phyloP scores from a whole-genome alignment of 371 early-diverging fungal genomes.

The Zychaea mexicana region DNA sequence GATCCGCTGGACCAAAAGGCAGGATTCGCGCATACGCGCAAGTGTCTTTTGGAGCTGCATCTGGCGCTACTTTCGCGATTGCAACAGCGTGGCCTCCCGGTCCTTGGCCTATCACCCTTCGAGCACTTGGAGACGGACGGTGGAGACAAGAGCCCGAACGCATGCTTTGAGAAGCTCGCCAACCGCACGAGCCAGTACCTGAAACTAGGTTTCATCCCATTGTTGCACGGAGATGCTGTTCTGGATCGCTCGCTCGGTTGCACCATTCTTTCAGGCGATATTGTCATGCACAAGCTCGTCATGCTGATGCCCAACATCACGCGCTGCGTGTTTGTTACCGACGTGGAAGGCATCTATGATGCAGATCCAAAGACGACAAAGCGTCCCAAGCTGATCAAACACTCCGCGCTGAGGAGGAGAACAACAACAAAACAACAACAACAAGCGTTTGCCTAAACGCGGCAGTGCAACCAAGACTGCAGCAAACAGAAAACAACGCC shows the following conservation, averaged over 20 bases:
- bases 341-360: slow-evolving; percentile 50
- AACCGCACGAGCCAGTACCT: slow-evolving; percentile 25
- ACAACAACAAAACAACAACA: background rate
- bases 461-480: slow-evolving; percentile 4
- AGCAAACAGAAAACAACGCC: slow-evolving; percentile 4
- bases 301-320: slow-evolving; percentile 18
- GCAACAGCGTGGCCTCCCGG: slow-evolving; percentile 33
- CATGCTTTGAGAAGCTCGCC: slow-evolving; percentile 14
- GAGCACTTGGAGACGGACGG: slow-evolving; percentile 34
- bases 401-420: background rate
- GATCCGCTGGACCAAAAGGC: slow-evolving; percentile 14
- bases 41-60: slow-evolving; percentile 29
- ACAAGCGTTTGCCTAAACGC: background rate
- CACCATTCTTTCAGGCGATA: slow-evolving; percentile 53
- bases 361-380: slow-evolving; percentile 36
- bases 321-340: slow-evolving; percentile 54
- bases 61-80: slow-evolving; percentile 20
- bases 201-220: slow-evolving; percentile 43
- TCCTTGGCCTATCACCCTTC: slow-evolving; percentile 36
- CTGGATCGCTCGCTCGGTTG: slow-evolving; percentile 38
- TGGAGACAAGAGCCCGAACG: slow-evolving; percentile 21
- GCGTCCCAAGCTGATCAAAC: slow-evolving; percentile 20
- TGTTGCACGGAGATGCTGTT: slow-evolving; percentile 54
- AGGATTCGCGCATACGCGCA: slow-evolving; percentile 35
- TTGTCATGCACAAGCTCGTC: slow-evolving; percentile 40